Conservation (phyloP, 2,329 filamentous ascomycete species). For the Aschersonia sp. region DNA sequence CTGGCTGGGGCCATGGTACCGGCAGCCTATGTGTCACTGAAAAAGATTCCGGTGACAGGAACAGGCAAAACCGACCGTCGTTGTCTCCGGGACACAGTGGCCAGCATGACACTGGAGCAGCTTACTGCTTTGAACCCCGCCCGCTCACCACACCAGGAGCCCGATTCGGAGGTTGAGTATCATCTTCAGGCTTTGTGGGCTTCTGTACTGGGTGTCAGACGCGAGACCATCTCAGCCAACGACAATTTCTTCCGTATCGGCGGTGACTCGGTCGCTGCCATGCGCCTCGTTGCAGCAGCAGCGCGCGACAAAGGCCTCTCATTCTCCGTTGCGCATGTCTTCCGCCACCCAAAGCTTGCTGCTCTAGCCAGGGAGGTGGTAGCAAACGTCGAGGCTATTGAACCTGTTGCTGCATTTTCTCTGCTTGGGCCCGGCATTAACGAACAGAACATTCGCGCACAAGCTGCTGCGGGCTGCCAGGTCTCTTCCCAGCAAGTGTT, state of each 20-base stretch:
- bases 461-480: conserved; percentile 5
- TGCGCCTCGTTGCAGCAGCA: conserved; percentile 1
- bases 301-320: neutral
- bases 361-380: neutral
- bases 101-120: neutral
- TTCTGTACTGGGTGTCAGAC: conserved; percentile 2
- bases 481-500: conserved; percentile 3
- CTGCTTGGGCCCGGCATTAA: neutral
- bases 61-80: conserved; percentile 8
- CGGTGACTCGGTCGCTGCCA: conserved; percentile 19
- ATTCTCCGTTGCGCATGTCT: neutral
- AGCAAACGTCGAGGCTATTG: neutral
- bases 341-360: neutral
- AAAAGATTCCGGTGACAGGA: conserved; percentile 3
- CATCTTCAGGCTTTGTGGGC: conserved; percentile 7
- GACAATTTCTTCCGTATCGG: conserved; percentile 11
- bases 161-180: neutral
- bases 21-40: conserved; percentile 8
- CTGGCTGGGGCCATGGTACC: conserved; percentile 6
- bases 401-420: neutral
- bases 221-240: conserved; percentile 5
- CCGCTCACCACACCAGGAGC: neutral
- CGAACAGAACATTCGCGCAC: neutral
- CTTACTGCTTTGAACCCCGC: neutral
- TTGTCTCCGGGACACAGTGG: conserved; percentile 2